Evolutionary conservation across 2,329 filamentous ascomycete genomes (phyloP).

Genomic region (Coniochaeta pulveracea): DNA sequence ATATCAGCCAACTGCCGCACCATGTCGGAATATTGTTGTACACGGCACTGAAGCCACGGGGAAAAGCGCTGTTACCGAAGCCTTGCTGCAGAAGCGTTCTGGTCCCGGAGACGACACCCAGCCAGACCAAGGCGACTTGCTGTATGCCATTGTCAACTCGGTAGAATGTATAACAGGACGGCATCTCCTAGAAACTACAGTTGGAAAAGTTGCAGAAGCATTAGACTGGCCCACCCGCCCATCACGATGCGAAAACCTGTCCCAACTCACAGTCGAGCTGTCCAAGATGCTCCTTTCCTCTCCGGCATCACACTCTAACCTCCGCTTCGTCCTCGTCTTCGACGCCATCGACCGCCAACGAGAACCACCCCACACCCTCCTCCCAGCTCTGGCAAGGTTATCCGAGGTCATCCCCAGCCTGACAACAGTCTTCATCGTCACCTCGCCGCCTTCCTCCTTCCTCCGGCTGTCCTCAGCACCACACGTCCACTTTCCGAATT

Average conservation of each 20-base stretch:
- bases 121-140: slow-evolving; percentile 37
- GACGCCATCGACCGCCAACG: slow-evolving; percentile 80
- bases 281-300: slow-evolving; percentile 46
- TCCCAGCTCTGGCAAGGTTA: slow-evolving; percentile 71
- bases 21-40: slow-evolving; percentile 62
- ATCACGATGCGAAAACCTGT: slow-evolving; percentile 67
- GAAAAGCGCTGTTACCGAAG: slow-evolving; percentile 61
- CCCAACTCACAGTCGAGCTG: slow-evolving; percentile 64
- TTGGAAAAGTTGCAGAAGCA: slow-evolving; percentile 46
- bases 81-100: slow-evolving; percentile 43
- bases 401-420: slow-evolving; percentile 73
- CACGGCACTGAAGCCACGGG: slow-evolving; percentile 82
- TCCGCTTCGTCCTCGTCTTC: slow-evolving; percentile 70
- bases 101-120: slow-evolving; percentile 15
- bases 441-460: slow-evolving; percentile 55
- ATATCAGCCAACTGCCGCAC: slow-evolving; percentile 50
- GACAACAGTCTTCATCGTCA: slow-evolving; percentile 66
- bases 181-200: slow-evolving; percentile 64
- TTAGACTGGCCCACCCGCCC: slow-evolving; percentile 36
- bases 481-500: slow-evolving; percentile 74
- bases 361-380: slow-evolving; percentile 66
- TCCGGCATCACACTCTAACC: slow-evolving; percentile 16
- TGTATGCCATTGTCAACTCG: slow-evolving; percentile 54
- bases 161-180: slow-evolving; percentile 68
- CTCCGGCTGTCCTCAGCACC: slow-evolving; percentile 61